Evolutionary conservation across 179 eudicot genomes (phyloP), one percentile per base, ranked within the genome.

Genomic region (Beta macrorhiza): DNA sequence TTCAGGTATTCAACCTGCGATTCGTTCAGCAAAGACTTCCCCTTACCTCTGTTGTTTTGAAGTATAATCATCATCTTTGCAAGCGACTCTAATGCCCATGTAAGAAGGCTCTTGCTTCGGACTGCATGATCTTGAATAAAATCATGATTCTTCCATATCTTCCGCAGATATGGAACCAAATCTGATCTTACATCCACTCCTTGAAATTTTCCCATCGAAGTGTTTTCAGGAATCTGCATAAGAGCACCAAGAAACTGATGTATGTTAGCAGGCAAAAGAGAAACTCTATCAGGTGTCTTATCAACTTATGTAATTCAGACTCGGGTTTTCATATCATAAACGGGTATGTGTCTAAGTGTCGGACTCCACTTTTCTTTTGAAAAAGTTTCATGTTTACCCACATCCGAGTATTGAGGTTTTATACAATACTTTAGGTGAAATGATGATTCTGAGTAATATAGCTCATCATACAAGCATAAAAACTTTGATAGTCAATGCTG

Each of bases 31-130:
- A 45, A 64, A 7, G 49, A 64, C 49, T 25, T 65, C 32, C 49
- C 11, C 71, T 67, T 67, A 45, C 71, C 79, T 22, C 32, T 42
- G 29, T 44, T 62, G 44, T 59, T 64, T 32, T 49, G 72, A 15
- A 77, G 44, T 45, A 77, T 51, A 17, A 63, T 11, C 13, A 77
- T 64, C 49, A 77, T 49, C 49, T 47, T 77, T 5, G 80, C 80
- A 13, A 77, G 58, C 2, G 80, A 77, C 44, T 77, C 80, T 4
- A 65, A 65, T 42, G 61, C 72, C 59, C 71, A 63, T 65, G 72
- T 25, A 25, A 64, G 44, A 5, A 64, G 44, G 72, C n/a, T 45
- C 9, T 64, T 19, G 51, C 70, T 65, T 44, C 72, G 72, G 72
- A 64, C 80, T 22, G 29, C 72, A 25, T 47, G 58, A 5, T 44